Evolutionary conservation across 345 rosid genomes (phyloP), one percentile per base, ranked within the genome.

Genomic region (Citrus maxima): DNA sequence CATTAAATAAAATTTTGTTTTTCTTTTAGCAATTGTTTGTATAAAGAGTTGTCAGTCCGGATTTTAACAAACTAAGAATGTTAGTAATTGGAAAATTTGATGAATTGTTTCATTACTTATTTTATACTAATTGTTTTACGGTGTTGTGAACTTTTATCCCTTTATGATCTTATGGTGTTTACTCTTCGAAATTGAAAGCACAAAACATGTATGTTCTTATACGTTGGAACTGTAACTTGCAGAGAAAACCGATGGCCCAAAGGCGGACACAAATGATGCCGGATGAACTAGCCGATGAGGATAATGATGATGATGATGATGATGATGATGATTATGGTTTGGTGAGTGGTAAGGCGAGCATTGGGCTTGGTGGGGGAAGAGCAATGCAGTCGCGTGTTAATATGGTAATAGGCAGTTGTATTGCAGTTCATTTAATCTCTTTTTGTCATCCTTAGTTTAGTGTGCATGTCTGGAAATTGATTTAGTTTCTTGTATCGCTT

Each of bases 291-390:
- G 78, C 54, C 2, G 51, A 46, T 5, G 88, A 80, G 74, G 89
- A 86, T 34, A 89, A 77, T 25, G 59, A 24, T 72, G 86, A 82
- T 70, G 84, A 84, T n/a, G 62, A 80, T 40, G 34, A 81, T 70
- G 84, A 84, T n/a, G 92, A 84, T 4, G 64, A 82, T 72, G 67
- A 80, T 58, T 73, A 37, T 73, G 77, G 76, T 38, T 67, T 67
- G 18, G 83, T 62, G 70, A 81, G 81, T 84, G 82, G 78, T 63
- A 83, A 59, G 46, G 80, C 84, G 7, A 84, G 87, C 55, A 84
- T 88, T 70, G 89, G 93, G 75, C 91, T 85, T 82, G 89, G 80
- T 16, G 85, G 88, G 71, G 93, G 89, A 81, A 85, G 87, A 65
- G 72, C 87, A 78, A 79, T 81, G 83, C 82, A 72, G 70, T 54